Evolutionary conservation across 176 grass and related monocot species (phyloP).

Genomic region (Elaeis guineensis): DNA sequence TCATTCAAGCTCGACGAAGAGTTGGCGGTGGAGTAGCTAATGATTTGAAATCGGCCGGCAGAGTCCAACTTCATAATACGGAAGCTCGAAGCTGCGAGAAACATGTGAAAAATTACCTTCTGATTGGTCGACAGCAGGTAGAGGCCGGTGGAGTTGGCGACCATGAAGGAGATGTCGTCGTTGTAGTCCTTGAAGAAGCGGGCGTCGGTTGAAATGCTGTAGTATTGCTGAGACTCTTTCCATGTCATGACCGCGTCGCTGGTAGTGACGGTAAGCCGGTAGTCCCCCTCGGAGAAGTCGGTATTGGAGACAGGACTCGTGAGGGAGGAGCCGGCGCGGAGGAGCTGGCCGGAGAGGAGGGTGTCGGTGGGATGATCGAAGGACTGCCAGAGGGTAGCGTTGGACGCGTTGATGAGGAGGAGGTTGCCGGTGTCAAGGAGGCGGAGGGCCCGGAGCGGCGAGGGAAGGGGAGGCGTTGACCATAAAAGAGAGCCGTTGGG

Average conservation of each 20-base stretch:
- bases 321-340: slow-evolving; percentile 36
- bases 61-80: slow-evolving; percentile 39
- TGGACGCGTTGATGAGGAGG: slow-evolving; percentile 42
- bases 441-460: slow-evolving; percentile 31
- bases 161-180: slow-evolving; percentile 35
- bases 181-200: slow-evolving; percentile 43
- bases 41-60: slow-evolving; percentile 43
- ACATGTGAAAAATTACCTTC: slow-evolving; percentile 25
- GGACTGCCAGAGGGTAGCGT: slow-evolving; percentile 68
- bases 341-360: slow-evolving; percentile 43
- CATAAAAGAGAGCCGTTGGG: slow-evolving; percentile 42
- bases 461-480: slow-evolving; percentile 35
- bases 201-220: slow-evolving; percentile 50
- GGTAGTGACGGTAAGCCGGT: slow-evolving; percentile 24
- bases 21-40: slow-evolving; percentile 44
- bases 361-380: slow-evolving; percentile 66
- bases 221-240: slow-evolving; percentile 48
- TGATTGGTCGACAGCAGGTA: slow-evolving; percentile 29
- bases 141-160: slow-evolving; percentile 48
- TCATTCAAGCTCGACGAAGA: slow-evolving; percentile 29
- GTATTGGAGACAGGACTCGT: slow-evolving; percentile 11
- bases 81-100: slow-evolving; percentile 31
- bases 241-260: slow-evolving; percentile 41
- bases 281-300: slow-evolving; percentile 38
- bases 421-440: slow-evolving; percentile 70